Base-by-base conservation (phyloP, 768 basidiomycete species). In the Russula lepida region DNA sequence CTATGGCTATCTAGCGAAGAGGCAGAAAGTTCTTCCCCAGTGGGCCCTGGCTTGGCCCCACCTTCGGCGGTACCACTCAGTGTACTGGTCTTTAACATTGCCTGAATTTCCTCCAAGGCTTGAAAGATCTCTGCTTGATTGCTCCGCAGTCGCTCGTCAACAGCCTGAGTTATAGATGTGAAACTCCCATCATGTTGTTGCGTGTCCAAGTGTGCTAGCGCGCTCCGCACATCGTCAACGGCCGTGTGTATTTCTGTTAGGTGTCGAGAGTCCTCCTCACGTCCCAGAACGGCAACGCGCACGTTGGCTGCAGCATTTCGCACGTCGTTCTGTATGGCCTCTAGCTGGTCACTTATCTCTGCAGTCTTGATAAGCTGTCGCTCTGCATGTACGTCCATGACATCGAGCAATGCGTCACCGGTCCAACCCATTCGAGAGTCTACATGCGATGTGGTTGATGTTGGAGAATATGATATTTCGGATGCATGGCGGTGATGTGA, bases 81-180 rank as follows among this genome's bases (percentile, higher is more conserved):
- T 37, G 78, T 68, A 37, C 77, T 71, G 8, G 68, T 67, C 13
- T 71, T 72, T 54, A 84, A 66, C n/a, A 74, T 75, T 3, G 58
- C 54, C 54, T 74, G 72, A 44, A 82, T 69, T 17, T 72, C 77
- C 30, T 75, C 76, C 41, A 81, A 65, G 19, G 32, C 56, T 8
- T 44, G 56, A 25, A 58, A 46, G 17, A 58, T 58, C 15, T 62
- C 56, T 2, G 28, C 37, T 23, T 58, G 43, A 17, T 62, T 44
- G 28, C 13, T 35, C 21, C 32, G 28, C 15, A 47, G 37, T 35
- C 41, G 35, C 17, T 53, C 52, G 17, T 46, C 43, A 39, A 43
- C 19, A 9, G 35, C 35, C 15, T 17, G 35, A 37, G n/a, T 7
- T 9, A 9, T 32, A 23, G 25, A 21, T n/a, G n/a, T 11, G 9